Percentiles rank a stretch among this genome's conserved stretches.
phyloP scores from a whole-genome alignment of 257 asterid species.

The Linderniella brevidens region DNA sequence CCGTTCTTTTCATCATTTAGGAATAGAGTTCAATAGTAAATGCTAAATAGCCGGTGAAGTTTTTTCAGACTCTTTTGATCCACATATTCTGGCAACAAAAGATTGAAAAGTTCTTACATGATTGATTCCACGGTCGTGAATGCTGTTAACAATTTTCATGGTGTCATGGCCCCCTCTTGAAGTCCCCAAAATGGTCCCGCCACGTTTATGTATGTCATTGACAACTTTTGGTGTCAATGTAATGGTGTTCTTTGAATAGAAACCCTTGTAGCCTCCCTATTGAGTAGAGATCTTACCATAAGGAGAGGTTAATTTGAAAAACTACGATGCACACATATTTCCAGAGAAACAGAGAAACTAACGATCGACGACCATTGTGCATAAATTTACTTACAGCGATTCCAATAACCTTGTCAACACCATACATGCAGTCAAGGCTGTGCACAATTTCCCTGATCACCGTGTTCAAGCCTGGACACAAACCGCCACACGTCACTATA shows the following conservation, averaged over 20 bases:
- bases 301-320: constrained; percentile 5
- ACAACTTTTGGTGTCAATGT: constrained; percentile 36
- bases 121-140: constrained; percentile 89
- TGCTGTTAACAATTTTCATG: constrained; percentile 74
- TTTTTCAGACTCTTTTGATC: no score
- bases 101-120: constrained; percentile 31
- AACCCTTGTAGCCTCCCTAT: constrained; percentile 49
- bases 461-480: constrained; percentile 63
- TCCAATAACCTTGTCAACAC: constrained; percentile 38
- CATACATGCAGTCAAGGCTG: constrained; percentile 55
- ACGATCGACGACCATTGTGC: not conserved
- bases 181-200: constrained; percentile 86
- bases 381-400: constrained; percentile 31
- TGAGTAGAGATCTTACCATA: constrained; percentile 10
- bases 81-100: not conserved
- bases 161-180: constrained; percentile 96
- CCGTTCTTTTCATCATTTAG: constrained; percentile 12
- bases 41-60: not conserved
- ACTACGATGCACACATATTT: not conserved
- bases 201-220: constrained; percentile 87
- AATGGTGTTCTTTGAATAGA: constrained; percentile 36
- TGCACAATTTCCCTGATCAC: constrained; percentile 65
- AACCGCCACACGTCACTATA: constrained; percentile 66
- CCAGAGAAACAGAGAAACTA: no score
- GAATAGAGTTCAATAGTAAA: constrained; percentile 11